phyloP scores from a whole-genome alignment of 768 basidiomycete genomes.

The Rhodotorula babjevae region DNA sequence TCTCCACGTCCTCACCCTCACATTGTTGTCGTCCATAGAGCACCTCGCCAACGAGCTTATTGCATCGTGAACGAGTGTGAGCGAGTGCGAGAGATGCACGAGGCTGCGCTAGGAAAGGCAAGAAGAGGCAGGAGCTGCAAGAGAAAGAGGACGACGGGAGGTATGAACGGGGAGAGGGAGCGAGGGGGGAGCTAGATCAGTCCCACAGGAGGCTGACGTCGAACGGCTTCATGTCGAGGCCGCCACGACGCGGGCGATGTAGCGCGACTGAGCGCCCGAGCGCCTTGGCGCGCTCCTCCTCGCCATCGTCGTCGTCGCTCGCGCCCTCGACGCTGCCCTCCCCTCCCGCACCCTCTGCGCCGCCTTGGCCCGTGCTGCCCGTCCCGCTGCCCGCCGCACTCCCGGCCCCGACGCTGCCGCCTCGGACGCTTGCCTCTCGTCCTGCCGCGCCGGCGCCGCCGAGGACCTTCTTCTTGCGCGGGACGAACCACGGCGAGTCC shows the following conservation, averaged over 20 bases:
- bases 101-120: neutral
- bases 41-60: too few relatives aligned
- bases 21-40: too few relatives aligned
- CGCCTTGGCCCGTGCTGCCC: neutral
- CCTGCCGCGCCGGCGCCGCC: neutral
- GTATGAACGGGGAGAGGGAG: neutral
- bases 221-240: neutral
- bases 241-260: neutral
- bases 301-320: conserved; percentile 3
- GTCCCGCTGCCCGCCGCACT: neutral
- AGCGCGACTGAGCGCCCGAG: neutral
- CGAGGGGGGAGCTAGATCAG: neutral
- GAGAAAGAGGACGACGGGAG: too few relatives aligned
- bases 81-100: too few relatives aligned
- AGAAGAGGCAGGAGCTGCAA: neutral
- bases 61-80: too few relatives aligned
- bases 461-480: conserved; percentile 13
- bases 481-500: conserved; percentile 26
- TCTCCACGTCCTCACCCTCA: too few relatives aligned
- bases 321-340: neutral
- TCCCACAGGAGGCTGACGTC: neutral
- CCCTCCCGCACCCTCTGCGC: neutral
- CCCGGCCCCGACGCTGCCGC: neutral
- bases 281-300: neutral
- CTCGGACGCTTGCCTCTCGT: neutral